A percentile compares a stretch with the other conserved stretches of the same genome.
These are phyloP conservation scores for Allomyces macrogynus DNA, from an alignment of 192 early-diverging fungal genomes.

Conservation along the genomic window DNA sequence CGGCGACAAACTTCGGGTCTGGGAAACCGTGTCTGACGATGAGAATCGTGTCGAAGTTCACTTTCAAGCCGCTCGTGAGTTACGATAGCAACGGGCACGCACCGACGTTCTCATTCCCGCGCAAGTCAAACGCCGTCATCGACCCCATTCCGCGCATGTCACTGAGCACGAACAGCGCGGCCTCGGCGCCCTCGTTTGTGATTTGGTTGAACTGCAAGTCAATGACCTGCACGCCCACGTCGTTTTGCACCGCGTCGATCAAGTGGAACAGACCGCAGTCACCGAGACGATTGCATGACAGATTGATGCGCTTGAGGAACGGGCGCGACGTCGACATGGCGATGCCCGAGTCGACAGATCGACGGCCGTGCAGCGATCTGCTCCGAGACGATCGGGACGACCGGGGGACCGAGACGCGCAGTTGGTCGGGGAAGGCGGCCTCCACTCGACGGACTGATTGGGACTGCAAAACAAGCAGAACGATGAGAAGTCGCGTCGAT, in stretches of 20 bases:
- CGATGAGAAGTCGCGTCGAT: too few species aligned
- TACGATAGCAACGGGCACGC: too few species aligned
- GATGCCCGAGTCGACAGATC: too few species aligned
- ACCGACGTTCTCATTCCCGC: background rate
- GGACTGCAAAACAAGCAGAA: background rate
- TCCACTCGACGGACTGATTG: background rate
- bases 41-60: too few species aligned
- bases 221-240: background rate
- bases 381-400: too few species aligned
- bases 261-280: background rate
- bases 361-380: too few species aligned
- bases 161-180: background rate
- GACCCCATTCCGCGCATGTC: background rate
- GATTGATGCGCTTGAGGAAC: background rate
- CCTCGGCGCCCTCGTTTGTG: background rate
- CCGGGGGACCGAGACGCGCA: background rate
- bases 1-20: background rate
- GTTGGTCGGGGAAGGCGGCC: background rate
- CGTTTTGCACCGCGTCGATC: background rate
- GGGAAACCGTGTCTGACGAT: too few species aligned
- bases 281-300: background rate
- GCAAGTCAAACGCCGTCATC: background rate
- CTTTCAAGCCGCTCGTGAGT: too few species aligned
- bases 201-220: background rate
- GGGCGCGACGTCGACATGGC: too few species aligned